Base-by-base conservation (phyloP, 139 green algal species). In the Gonium pectorale region DNA sequence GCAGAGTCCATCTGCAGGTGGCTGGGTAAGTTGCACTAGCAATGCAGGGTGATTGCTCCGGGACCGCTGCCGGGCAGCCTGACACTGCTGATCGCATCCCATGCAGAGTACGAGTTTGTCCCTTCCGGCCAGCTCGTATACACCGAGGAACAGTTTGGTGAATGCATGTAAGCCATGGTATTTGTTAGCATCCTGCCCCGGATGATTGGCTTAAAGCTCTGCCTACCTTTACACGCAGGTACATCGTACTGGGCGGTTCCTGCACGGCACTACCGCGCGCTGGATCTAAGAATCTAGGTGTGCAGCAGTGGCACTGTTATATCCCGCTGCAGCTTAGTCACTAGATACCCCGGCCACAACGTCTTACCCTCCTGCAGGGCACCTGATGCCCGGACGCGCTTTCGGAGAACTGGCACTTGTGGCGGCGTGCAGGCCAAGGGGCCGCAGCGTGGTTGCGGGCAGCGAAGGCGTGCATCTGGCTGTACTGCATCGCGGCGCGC, bases 341-440 rank as follows among this genome's bases (percentile, higher is more conserved):
- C n/a, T n/a, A n/a, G n/a, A n/a, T n/a, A n/a, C n/a, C n/a, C n/a
- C n/a, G n/a, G n/a, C n/a, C n/a, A n/a, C n/a, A n/a, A n/a, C n/a
- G n/a, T n/a, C n/a, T n/a, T n/a, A n/a, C n/a, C n/a, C n/a, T n/a
- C n/a, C n/a, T n/a, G 46, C 71, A 80, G 72, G 3, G 6, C 29
- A 64, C n/a, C n/a, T n/a, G n/a, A n/a, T n/a, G n/a, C n/a, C n/a
- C n/a, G n/a, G n/a, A n/a, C n/a, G n/a, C n/a, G 38, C 79, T 2
- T 85, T 85, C 69, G 79, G 79, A 24, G 64, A 85, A 46, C 37
- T 59, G 79, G 79, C 79, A 26, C 64, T 85, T 3, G 46, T 85
- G 64, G 35, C 35, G 5, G 21, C 79, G 11, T 64, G 79, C 46
- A 52, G n/a, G 33, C 79, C 64, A 7, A 33, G 79, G 11, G 54